phyloP scores from a whole-genome alignment of 2,329 filamentous ascomycete species.

The Pseudohalonectria lignicola region DNA sequence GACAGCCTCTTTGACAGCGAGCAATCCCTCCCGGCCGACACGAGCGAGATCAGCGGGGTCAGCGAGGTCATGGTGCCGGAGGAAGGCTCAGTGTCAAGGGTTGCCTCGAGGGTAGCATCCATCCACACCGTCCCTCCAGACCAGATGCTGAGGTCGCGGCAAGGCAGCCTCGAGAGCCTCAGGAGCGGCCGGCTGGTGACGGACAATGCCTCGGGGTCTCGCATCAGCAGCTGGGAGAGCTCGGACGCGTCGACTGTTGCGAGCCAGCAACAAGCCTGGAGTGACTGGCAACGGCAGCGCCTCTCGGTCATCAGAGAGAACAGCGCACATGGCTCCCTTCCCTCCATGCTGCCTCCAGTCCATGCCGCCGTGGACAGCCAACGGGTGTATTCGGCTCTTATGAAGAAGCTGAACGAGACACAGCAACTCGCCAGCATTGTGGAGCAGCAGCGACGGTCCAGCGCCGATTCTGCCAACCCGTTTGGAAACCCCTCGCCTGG shows the following conservation, averaged over 20 bases:
- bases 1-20: too few relatives aligned
- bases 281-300: conserved; percentile 40
- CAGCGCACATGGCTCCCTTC: too few relatives aligned
- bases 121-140: conserved; percentile 34
- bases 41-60: too few relatives aligned
- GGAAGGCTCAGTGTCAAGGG: too few relatives aligned
- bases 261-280: conserved; percentile 25
- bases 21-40: too few relatives aligned
- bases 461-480: too few relatives aligned
- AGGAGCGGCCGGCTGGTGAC: conserved; percentile 24
- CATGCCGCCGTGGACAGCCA: conserved; percentile 44
- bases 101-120: conserved; percentile 37
- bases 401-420: conserved; percentile 38
- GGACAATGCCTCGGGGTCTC: conserved; percentile 48
- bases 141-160: conserved; percentile 37
- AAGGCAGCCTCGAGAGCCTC: conserved; percentile 43
- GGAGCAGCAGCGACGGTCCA: not conserved
- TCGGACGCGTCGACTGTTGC: conserved; percentile 47
- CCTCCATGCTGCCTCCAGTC: too few relatives aligned
- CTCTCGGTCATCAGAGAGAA: conserved; percentile 56
- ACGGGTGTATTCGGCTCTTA: conserved; percentile 53
- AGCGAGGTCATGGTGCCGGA: too few relatives aligned
- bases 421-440: conserved; percentile 10
- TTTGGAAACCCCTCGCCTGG: too few relatives aligned
- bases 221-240: conserved; percentile 63